phyloP scores from a whole-genome alignment of 306 rosid species.

The Aeschynomene evenia region DNA sequence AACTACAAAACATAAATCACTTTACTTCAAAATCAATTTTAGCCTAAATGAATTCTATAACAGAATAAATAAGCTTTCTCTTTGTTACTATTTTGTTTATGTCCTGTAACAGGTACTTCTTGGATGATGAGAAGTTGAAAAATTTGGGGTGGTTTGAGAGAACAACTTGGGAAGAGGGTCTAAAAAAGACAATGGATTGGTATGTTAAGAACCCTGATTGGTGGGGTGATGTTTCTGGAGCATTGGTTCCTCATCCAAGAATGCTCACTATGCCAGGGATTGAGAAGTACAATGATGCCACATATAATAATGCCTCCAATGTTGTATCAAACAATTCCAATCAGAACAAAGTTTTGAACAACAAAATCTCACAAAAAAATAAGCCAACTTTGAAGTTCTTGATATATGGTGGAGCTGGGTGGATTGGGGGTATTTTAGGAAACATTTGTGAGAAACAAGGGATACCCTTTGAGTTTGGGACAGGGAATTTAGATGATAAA shows the following conservation, averaged over 20 bases:
- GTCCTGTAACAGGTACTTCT: no score
- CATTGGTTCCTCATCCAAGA: conserved; percentile 58
- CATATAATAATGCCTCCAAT: conserved; percentile 11
- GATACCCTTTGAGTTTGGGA: conserved; percentile 41
- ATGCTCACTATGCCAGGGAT: conserved; percentile 45
- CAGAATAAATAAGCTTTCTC: no score
- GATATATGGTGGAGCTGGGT: conserved; percentile 49
- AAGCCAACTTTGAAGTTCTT: conserved; percentile 39
- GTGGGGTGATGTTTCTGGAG: conserved; percentile 63
- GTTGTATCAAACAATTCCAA: conserved; percentile 16
- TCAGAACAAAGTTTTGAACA: conserved; percentile 11
- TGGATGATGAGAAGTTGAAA: conserved; percentile 47
- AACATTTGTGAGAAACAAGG: conserved; percentile 45
- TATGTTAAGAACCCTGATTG: conserved; percentile 45
- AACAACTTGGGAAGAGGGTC: conserved; percentile 48
- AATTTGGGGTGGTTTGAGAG: conserved; percentile 46
- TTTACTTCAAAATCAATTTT: no score
- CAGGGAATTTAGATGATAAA: conserved; percentile 34
- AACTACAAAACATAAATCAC: no score
- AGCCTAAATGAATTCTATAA: no score
- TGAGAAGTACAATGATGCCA: conserved; percentile 20
- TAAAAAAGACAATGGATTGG: conserved; percentile 49
- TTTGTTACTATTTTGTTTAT: no score
- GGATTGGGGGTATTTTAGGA: conserved; percentile 37
- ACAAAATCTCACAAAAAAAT: not conserved